These are phyloP conservation scores for Pezicula radicicola DNA, from an alignment of 2,329 filamentous ascomycete species.

Conservation along the genomic window DNA sequence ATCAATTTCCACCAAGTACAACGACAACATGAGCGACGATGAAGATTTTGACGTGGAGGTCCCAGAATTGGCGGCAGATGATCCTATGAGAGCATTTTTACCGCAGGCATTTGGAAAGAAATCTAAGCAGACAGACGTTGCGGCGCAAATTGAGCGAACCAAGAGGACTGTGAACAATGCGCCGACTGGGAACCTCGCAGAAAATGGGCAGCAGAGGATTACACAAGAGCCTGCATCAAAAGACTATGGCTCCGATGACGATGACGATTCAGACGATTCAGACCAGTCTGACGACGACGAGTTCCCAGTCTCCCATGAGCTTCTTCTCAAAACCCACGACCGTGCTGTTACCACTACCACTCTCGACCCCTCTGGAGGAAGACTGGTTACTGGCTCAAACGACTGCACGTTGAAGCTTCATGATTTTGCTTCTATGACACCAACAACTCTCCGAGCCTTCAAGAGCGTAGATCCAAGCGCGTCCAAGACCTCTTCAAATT, in stretches of 20 bases:
- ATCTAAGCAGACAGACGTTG: slow-evolving; percentile 67
- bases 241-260: slow-evolving; percentile 35
- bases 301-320: slow-evolving; percentile 88
- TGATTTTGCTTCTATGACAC: slow-evolving; percentile 94
- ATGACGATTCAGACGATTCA: slow-evolving; percentile 53
- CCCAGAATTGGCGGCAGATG: slow-evolving; percentile 55
- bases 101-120: slow-evolving; percentile 85
- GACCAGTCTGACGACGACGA: slow-evolving; percentile 74
- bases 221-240: slow-evolving; percentile 28
- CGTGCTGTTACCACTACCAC: slow-evolving; percentile 81
- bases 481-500: slow-evolving; percentile 64
- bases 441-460: slow-evolving; percentile 90
- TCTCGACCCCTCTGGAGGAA: slow-evolving; percentile 79
- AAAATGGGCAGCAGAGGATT: slow-evolving; percentile 24
- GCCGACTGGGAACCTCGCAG: slow-evolving; percentile 9
- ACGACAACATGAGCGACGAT: slow-evolving; percentile 52
- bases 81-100: slow-evolving; percentile 73
- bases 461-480: slow-evolving; percentile 85
- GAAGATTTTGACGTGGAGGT: slow-evolving; percentile 57
- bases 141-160: slow-evolving; percentile 77
- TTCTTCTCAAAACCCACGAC: slow-evolving; percentile 89
- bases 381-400: slow-evolving; percentile 85
- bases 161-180: slow-evolving; percentile 51
- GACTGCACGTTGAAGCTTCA: slow-evolving; percentile 92
- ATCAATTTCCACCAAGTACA: slow-evolving; percentile 3